Conservation (phyloP, 345 rosid genomes). For the Gossypioides kirkii region DNA sequence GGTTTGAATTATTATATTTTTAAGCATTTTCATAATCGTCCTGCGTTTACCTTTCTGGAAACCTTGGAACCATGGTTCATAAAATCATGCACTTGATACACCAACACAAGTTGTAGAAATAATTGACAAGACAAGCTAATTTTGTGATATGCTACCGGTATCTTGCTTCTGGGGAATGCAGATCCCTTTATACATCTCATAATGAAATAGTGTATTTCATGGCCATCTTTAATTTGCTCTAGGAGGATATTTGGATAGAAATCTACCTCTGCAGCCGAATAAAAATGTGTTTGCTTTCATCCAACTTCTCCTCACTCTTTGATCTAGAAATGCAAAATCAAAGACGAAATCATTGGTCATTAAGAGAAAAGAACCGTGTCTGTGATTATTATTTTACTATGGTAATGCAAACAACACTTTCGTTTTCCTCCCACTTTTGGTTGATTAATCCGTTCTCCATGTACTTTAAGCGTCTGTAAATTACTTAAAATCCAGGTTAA, state of each 20-base stretch:
- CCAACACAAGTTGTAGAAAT: not conserved
- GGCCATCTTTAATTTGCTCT: not conserved
- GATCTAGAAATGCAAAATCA: not conserved
- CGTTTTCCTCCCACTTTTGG: not conserved
- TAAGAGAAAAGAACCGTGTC: too few species aligned
- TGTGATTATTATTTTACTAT: too few species aligned
- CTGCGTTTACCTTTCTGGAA: not conserved
- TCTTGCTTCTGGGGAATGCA: not conserved
- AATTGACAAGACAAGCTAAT: not conserved
- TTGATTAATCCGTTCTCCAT: not conserved
- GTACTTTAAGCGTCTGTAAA: too few species aligned
- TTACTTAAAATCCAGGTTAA: not conserved
- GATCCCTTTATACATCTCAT: not conserved
- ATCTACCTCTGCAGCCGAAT: not conserved
- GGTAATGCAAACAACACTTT: not conserved
- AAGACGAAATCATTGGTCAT: not conserved
- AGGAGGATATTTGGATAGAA: not conserved
- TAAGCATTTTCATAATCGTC: not conserved
- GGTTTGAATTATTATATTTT: constrained; percentile 38
- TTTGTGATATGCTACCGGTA: not conserved
- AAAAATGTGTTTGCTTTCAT: not conserved
- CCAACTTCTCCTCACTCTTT: not conserved
- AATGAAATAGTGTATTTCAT: not conserved
- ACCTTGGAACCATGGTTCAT: not conserved
- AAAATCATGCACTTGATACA: not conserved